Conservation (phyloP, 768 basidiomycete genomes). For the Auricularia sp. region DNA sequence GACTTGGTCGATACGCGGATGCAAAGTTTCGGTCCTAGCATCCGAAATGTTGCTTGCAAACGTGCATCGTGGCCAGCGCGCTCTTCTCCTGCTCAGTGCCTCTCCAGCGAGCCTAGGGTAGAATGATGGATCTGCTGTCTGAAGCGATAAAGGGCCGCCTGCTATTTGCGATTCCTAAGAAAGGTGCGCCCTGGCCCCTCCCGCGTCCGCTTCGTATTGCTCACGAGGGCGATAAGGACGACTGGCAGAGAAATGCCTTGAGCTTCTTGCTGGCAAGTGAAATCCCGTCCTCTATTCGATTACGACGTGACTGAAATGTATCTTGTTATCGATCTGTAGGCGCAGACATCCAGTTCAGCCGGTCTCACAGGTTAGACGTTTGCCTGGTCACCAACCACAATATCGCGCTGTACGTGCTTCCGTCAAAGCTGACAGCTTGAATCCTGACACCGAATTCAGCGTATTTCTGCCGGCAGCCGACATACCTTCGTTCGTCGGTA, state of each 20-base stretch:
- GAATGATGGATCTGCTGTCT: slow-evolving; percentile 41
- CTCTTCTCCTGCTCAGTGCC: not conserved
- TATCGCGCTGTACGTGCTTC: slow-evolving; percentile 73
- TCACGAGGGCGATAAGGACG: slow-evolving; percentile 41
- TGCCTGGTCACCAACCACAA: slow-evolving; percentile 89
- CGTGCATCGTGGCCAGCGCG: not conserved
- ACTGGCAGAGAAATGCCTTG: slow-evolving; percentile 82
- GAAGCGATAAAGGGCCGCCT: slow-evolving; percentile 76
- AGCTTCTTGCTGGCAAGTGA: slow-evolving; percentile 66
- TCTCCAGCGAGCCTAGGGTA: not conserved
- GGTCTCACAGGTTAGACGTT: slow-evolving; percentile 82
- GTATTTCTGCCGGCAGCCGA: slow-evolving; percentile 95
- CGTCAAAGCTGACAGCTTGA: not conserved
- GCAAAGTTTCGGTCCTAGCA: not conserved
- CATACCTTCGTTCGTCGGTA: slow-evolving; percentile 97
- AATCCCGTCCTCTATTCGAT: slow-evolving; percentile 1
- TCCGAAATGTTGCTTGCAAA: not conserved
- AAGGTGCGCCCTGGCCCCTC: slow-evolving; percentile 45
- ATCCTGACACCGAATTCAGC: slow-evolving; percentile 29
- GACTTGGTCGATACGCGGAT: not conserved
- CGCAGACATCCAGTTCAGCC: slow-evolving; percentile 90
- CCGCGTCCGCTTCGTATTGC: not conserved
- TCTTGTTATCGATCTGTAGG: slow-evolving; percentile 35
- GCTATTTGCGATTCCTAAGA: slow-evolving; percentile 95
- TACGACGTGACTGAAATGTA: not conserved